phyloP scores from a whole-genome alignment of 2,329 filamentous ascomycete genomes.

The Lecanicillium sp. region DNA sequence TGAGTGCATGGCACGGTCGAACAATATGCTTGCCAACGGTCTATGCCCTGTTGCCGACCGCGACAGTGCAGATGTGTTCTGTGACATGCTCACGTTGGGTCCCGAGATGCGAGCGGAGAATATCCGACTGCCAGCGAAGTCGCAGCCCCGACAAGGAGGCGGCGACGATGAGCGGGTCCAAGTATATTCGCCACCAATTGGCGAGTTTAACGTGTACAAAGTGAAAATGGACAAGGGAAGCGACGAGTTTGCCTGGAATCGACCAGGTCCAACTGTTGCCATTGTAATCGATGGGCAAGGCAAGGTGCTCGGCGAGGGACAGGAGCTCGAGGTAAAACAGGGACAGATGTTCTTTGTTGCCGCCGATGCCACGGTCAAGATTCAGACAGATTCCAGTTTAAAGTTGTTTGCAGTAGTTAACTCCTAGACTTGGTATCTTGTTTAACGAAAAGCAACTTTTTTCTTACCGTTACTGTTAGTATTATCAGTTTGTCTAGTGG shows the following conservation, averaged over 20 bases:
- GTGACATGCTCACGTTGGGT: constrained; percentile 55
- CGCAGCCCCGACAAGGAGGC: too few relatives aligned
- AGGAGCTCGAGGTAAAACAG: neutral
- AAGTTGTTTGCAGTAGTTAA: neutral
- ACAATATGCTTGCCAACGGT: constrained; percentile 69
- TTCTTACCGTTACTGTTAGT: too few relatives aligned
- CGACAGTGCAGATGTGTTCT: constrained; percentile 59
- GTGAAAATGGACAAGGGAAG: neutral
- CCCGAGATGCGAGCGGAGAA: constrained; percentile 54
- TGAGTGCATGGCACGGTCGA: constrained; percentile 70
- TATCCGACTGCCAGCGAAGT: constrained; percentile 40
- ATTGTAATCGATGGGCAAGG: neutral
- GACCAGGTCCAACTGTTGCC: neutral
- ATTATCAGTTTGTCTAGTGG: too few relatives aligned
- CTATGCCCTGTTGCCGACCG: constrained; percentile 65
- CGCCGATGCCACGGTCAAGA: neutral
- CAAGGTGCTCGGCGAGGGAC: neutral
- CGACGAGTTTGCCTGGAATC: neutral
- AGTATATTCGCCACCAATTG: neutral
- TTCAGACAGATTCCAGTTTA: neutral
- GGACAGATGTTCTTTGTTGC: neutral
- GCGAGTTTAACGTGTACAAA: neutral
- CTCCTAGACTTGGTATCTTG: too few relatives aligned
- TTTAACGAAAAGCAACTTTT: too few relatives aligned
- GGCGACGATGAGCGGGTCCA: too few relatives aligned